Conservation (phyloP, 108 stramenopile species). For the Pseudonitzschia delicatissima region DNA sequence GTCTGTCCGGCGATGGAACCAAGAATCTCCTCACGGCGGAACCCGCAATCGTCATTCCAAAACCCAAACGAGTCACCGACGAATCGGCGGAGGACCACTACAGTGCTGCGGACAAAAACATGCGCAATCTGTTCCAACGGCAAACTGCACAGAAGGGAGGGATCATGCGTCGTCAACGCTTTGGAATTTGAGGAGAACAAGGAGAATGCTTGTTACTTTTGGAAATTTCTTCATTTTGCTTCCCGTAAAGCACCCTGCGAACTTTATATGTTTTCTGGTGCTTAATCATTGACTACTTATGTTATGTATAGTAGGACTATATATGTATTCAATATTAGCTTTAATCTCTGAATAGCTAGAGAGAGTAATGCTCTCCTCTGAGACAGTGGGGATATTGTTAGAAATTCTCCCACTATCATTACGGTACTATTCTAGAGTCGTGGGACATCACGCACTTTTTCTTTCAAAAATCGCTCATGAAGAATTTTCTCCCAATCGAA, state of each 20-base stretch:
- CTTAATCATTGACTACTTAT: neutral
- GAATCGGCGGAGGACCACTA: neutral
- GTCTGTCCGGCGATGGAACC: constrained; percentile 61
- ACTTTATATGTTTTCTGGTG: neutral
- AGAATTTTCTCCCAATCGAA: too few relatives aligned
- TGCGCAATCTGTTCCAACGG: neutral
- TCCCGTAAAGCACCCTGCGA: neutral
- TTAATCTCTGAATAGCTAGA: too few relatives aligned
- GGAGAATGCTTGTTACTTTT: neutral
- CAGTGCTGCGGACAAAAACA: neutral
- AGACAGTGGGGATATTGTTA: too few relatives aligned
- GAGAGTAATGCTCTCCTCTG: too few relatives aligned
- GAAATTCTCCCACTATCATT: too few relatives aligned
- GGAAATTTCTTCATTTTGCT: neutral
- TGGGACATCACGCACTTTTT: neutral
- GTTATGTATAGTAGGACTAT: neutral
- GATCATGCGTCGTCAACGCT: neutral
- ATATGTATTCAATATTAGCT: neutral
- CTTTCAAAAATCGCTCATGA: too few relatives aligned
- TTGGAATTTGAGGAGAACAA: too few relatives aligned
- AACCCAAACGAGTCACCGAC: neutral
- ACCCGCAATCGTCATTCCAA: constrained; percentile 54
- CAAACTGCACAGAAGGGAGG: neutral
- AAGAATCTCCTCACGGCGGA: constrained; percentile 58
- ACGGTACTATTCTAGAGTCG: neutral